Conservation (phyloP, 1,284 basidiomycete species). For the Melampsora americana region DNA sequence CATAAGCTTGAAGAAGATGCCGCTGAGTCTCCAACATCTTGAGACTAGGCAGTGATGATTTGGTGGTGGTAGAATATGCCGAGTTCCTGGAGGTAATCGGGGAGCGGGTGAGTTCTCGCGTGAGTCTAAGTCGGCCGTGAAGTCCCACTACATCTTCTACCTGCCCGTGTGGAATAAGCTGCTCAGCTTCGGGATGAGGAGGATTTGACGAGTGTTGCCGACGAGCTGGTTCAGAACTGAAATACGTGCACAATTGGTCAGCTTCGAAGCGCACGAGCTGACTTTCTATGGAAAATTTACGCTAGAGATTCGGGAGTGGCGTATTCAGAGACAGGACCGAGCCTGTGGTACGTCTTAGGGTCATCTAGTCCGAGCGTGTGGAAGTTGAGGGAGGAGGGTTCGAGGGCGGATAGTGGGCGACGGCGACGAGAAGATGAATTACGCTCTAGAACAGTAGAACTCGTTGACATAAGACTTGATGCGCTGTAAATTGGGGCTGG, state of each 20-base stretch:
- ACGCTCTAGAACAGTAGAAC: slow-evolving; percentile 19
- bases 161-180: slow-evolving; percentile 46
- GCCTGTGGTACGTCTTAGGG: no score
- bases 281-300: no score
- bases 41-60: slow-evolving; percentile 50
- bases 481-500: slow-evolving; percentile 17
- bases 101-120: slow-evolving; percentile 49
- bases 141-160: slow-evolving; percentile 53
- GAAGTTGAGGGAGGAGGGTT: slow-evolving; percentile 16
- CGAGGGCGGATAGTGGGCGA: slow-evolving; percentile 37
- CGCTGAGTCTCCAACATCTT: slow-evolving; percentile 58
- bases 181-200: slow-evolving; percentile 43
- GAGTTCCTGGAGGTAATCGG: slow-evolving; percentile 48
- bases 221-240: no score
- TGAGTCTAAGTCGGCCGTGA: slow-evolving; percentile 51
- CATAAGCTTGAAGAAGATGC: slow-evolving; percentile 70
- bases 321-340: background rate
- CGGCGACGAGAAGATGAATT: slow-evolving; percentile 18
- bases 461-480: slow-evolving; percentile 36
- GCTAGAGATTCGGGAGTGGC: background rate
- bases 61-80: slow-evolving; percentile 43
- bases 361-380: no score
- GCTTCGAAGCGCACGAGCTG: no score
- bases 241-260: no score
- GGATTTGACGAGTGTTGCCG: slow-evolving; percentile 31